Evolutionary conservation across 1,139 yeast genomes (phyloP).

Genomic region (Lodderomyces theae): DNA sequence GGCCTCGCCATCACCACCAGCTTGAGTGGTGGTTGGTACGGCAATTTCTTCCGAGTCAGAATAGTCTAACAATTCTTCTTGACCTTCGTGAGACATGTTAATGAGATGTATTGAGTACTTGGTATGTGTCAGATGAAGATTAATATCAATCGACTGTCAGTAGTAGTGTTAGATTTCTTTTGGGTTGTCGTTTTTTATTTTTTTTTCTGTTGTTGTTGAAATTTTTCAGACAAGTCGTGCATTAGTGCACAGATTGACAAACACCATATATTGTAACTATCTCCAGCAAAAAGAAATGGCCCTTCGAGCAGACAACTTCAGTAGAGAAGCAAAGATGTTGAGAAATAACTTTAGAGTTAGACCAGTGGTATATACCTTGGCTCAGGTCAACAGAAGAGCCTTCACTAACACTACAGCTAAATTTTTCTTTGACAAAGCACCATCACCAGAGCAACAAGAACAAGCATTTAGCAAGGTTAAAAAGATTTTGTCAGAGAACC

Average conservation of each 20-base stretch:
- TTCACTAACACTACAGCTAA: constrained; percentile 2
- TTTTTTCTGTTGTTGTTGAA: constrained; percentile 1
- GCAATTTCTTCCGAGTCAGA: constrained; percentile 96
- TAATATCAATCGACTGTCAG: background rate
- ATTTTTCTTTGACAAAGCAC: constrained; percentile 10
- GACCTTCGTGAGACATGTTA: constrained; percentile 84
- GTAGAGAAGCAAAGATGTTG: constrained; percentile 4
- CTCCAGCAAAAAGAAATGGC: no score
- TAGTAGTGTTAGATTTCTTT: no score
- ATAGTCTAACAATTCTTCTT: constrained; percentile 98
- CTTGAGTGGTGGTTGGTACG: constrained; percentile 62
- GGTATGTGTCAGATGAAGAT: background rate
- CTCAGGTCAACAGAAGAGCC: background rate
- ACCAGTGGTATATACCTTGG: background rate
- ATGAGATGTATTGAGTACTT: constrained; percentile 1
- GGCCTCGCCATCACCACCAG: constrained; percentile 38
- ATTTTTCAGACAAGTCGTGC: constrained; percentile 5
- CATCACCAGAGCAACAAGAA: constrained; percentile 12
- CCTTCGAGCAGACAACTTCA: no score
- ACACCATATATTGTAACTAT: no score
- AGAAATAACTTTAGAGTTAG: constrained; percentile 1
- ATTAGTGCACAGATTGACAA: constrained; percentile 1
- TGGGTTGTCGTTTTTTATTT: background rate
- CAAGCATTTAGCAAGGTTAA: constrained; percentile 19
- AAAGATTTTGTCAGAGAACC: constrained; percentile 24